These are phyloP conservation scores for Cercospora sojina DNA, from an alignment of 2,329 filamentous ascomycete species.

Conservation along the genomic window DNA sequence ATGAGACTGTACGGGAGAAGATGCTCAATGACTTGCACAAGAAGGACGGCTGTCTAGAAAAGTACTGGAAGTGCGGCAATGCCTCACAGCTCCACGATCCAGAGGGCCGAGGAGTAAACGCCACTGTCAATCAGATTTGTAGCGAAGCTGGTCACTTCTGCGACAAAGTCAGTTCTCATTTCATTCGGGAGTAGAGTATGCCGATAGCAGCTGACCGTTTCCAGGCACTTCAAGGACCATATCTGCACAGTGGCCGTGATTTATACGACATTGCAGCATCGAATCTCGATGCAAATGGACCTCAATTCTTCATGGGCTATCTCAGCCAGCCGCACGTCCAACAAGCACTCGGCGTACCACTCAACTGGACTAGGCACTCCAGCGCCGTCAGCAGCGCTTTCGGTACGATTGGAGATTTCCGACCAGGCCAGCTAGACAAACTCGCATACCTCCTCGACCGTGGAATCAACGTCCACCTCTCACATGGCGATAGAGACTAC, in stretches of 20 bases:
- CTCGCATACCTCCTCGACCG: constrained; percentile 56
- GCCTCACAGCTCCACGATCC: constrained; percentile 46
- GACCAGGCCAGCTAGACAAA: constrained; percentile 49
- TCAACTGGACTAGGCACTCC: constrained; percentile 55
- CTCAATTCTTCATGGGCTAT: constrained; percentile 42
- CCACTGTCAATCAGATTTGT: constrained; percentile 44
- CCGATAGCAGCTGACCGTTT: background rate
- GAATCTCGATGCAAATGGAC: constrained; percentile 38
- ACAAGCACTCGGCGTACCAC: constrained; percentile 54
- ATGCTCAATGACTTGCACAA: constrained; percentile 56
- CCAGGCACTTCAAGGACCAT: constrained; percentile 21
- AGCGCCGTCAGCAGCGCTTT: constrained; percentile 33
- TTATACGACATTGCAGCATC: constrained; percentile 53
- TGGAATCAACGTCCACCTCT: constrained; percentile 55
- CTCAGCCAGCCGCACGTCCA: constrained; percentile 58
- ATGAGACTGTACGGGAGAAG: constrained; percentile 56
- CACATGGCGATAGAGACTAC: constrained; percentile 58
- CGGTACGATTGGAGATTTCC: constrained; percentile 48
- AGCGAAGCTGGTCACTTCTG: constrained; percentile 48
- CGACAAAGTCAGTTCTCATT: constrained; percentile 24
- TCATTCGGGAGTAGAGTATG: background rate
- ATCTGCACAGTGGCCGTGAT: constrained; percentile 37
- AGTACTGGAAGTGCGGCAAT: constrained; percentile 52
- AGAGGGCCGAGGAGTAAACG: constrained; percentile 44
- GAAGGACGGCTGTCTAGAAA: constrained; percentile 54